Base-by-base conservation (phyloP, 176 grass and related monocot genomes). In the Sorghum bicolor region DNA sequence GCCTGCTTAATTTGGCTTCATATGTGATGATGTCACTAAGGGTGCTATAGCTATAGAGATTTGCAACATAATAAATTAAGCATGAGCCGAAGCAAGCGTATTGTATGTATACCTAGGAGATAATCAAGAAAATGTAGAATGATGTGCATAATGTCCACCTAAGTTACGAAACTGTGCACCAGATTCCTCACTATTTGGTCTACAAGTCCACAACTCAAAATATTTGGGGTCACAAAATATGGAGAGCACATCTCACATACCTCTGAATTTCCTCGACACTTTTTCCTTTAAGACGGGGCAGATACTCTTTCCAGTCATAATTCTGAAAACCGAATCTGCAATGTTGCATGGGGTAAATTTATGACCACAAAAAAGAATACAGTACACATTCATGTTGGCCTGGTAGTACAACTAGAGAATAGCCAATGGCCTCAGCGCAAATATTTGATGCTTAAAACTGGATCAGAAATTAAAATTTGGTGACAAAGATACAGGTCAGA, bases 251-350 rank as follows among this genome's bases (percentile, higher is more conserved):
- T 55, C 33, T 67, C 32, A 64, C 88, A 76, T 94, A 99, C 97
- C 89, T 92, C 85, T 99, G 89, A 83, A 99, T 82, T 86, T 99
- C 97, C 39, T 86, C 86, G 6, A 39, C 64, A 85, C 79, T 92
- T 94, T 99, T 99, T 68, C 88, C 97, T 86, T 96, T 99, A 67
- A 99, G 72, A 61, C 93, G 85, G 84, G 97, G 93, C 89, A 96
- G 81, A 89, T 89, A 99, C 76, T 99, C 97, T 82, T 87, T 92
- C 93, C 93, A 99, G 55, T 89, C 75, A 89, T 92, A 99, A 85
- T 99, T 92, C 63, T 99, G 97, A 92, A 99, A 99, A 78, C 97
- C 97, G 63, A 88, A 99, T 84, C 97, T 99, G 74, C 63, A 86
- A 89, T 86, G 58, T 58, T 15, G 40, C 19, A 34, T 33, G 14